Evolutionary conservation across 2,329 filamentous ascomycete species (phyloP), one percentile per base, ranked within the genome.

Genomic region (Xenosphaeropsis pyriputrescens): DNA sequence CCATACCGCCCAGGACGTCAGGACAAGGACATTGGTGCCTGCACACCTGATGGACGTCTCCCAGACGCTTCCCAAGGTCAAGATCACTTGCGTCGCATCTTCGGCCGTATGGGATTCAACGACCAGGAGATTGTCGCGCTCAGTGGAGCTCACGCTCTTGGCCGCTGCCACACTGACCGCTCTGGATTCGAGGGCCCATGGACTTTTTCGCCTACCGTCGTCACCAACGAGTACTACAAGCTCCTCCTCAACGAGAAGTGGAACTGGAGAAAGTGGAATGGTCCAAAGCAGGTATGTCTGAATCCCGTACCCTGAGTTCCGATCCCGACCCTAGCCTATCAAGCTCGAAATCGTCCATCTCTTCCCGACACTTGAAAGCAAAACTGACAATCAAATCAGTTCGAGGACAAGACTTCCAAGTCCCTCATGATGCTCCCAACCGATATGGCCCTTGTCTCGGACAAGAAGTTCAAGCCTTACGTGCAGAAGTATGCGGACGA

Each of bases 61-160:
- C 82, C 88, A 45, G 86, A 98, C 57, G 89, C 72, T 37, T 60
- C 75, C 50, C 75, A 95, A 70, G 80, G 73, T 43, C 67, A 77
- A 44, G 73, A 77, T 55, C 89, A 96, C 64, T 72, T 96, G 51
- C 81, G 91, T 53, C 74, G 75, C 64, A 89, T 96, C 67, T 98
- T 96, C 64, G 75, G 78, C 61, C 85, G 89, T 57, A 96, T 96
- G 89, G 89, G 89, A 49, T 96, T 95, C 72, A 81, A 91, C 61
- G 89, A 98, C 64, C 83, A 83, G 54, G 88, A 95, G 63, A 96
- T 96, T 56, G 89, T 95, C 34, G 91, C 89, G 19, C 73, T 96
- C 38, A 70, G 71, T 17, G 86, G 86, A 49, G 86, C 82, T 35
- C 86, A 94, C 65, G 82, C 85, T 38, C 73, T 94, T 29, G 88